Evolutionary conservation across 2,329 filamentous ascomycete genomes (phyloP).

Genomic region (Trichoderma breve): DNA sequence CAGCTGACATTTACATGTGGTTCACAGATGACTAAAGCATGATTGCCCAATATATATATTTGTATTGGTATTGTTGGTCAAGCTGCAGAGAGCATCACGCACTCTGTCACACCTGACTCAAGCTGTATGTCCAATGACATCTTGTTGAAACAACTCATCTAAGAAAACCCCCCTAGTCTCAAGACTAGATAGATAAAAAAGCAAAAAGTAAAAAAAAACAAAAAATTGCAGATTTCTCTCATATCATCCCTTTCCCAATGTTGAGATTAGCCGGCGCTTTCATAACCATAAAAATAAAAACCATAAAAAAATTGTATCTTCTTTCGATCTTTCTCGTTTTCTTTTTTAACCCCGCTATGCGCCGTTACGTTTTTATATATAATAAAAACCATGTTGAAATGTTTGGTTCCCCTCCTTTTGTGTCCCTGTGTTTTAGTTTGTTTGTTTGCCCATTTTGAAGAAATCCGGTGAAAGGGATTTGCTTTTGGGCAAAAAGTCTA

Average conservation of each 20-base stretch:
- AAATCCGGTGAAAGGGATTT: conserved; percentile 1
- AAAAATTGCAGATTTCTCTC: background rate
- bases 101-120: background rate
- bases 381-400: conserved; percentile 28
- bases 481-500: background rate
- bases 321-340: background rate
- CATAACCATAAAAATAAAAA: conserved; percentile 5
- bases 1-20: background rate
- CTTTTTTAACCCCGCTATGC: conserved; percentile 3
- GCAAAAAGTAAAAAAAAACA: background rate
- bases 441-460: background rate
- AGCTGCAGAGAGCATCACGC: background rate
- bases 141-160: background rate
- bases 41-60: background rate
- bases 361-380: conserved; percentile 1
- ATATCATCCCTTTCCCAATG: conserved; percentile 23
- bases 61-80: background rate
- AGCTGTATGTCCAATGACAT: background rate
- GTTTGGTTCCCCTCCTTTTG: background rate
- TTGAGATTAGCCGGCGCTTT: conserved; percentile 26
- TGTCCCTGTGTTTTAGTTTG: background rate
- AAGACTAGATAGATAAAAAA: background rate
- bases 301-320: background rate
- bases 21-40: background rate
- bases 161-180: background rate